These are phyloP conservation scores for Trichoderma koningiopsis DNA, from an alignment of 2,329 filamentous ascomycete species.

Conservation along the genomic window DNA sequence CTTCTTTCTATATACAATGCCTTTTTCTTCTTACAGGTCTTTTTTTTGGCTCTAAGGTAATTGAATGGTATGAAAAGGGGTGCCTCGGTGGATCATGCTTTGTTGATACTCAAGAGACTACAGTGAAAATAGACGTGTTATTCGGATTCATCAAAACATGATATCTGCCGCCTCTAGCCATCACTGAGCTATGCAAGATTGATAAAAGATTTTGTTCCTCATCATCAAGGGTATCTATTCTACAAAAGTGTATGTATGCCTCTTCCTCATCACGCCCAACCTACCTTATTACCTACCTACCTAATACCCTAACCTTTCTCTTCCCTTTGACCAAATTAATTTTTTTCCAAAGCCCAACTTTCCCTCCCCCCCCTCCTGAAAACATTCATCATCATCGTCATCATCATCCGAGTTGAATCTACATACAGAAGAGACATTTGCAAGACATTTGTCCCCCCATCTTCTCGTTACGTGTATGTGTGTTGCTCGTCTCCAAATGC, in stretches of 20 bases:
- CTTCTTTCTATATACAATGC: neutral
- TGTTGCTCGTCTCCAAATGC: slow-evolving; percentile 4
- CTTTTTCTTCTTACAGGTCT: neutral
- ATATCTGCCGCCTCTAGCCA: neutral
- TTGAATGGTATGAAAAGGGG: neutral
- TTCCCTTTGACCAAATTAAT: slow-evolving; percentile 6
- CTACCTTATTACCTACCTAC: neutral
- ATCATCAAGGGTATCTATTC: slow-evolving; percentile 47
- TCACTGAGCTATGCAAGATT: neutral
- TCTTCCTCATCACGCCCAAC: slow-evolving; percentile 28
- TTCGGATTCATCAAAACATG: neutral
- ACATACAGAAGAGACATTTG: neutral
- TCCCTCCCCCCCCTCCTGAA: neutral
- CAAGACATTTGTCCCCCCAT: neutral
- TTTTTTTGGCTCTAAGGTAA: neutral
- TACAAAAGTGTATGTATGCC: slow-evolving; percentile 33
- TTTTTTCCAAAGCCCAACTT: slow-evolving; percentile 8
- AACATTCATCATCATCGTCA: neutral
- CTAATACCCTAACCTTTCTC: neutral
- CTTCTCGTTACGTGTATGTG: neutral
- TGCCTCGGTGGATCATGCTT: neutral
- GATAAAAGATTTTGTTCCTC: slow-evolving; percentile 17
- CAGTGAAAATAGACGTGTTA: neutral
- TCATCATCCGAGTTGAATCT: neutral
- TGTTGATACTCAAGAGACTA: neutral